Evolutionary conservation across 139 green algal genomes (phyloP), one percentile per base, ranked within the genome.

Genomic region (Trebouxia sp.): DNA sequence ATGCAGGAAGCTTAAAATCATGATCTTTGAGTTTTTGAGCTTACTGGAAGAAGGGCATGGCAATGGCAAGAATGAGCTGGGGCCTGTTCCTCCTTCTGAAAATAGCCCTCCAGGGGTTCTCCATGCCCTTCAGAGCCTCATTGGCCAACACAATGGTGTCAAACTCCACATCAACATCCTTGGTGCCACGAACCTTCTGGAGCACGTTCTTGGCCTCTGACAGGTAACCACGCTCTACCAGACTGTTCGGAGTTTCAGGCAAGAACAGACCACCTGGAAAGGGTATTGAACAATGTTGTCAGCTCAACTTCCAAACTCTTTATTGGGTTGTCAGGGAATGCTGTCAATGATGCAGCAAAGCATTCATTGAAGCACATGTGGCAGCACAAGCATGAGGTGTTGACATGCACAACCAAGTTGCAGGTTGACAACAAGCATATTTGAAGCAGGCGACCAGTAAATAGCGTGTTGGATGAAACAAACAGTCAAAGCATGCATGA

Each of bases 191-290:
- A 55, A 93, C 82, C 3, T 75, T 65, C 75, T 87, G 45, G 74
- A 95, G 85, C 42, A 94, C 86, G 0, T 30, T 20, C 8, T 75
- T 69, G 1, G 78, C 92, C 12, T 87, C 45, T 15, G 91, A 89
- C 6, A 42, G 1, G 10, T 87, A 41, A n/a, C 91, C 90, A 24
- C 92, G 86, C 85, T 91, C 85, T 9, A 93, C 79, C 39, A 96
- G 85, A 6, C 82, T 91, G 88, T 95, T 96, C 77, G 91, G 92
- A 0, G 92, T 94, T 28, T 96, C 91, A 1, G 91, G 89, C 58
- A 96, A 82, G 38, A 92, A 45, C 24, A 95, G 70, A 65, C 77
- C 81, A 28, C 92, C 91, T 85, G 76, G 24, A 48, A 1, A 30
- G 12, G 37, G 22, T 7, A 58, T 3, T 22, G 20, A n/a, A n/a